Conservation (phyloP, 768 basidiomycete species). For the Suillus americanus region DNA sequence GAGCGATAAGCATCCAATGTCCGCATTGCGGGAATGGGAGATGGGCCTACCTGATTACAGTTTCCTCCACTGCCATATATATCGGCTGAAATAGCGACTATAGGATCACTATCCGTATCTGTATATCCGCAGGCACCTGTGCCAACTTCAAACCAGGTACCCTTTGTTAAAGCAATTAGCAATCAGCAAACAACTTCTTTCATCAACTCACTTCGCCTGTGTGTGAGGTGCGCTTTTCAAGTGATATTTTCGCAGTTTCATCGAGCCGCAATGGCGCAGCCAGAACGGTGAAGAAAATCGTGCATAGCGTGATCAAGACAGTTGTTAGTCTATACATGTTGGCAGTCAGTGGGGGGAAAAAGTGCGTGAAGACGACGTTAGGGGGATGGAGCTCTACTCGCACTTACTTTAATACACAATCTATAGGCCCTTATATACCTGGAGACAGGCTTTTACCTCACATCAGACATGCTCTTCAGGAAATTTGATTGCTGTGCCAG, state of each 20-base stretch:
- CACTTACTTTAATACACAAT: slow-evolving; percentile 1
- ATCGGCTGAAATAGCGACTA: slow-evolving; percentile 59
- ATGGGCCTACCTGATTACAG: slow-evolving; percentile 56
- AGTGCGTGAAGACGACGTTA: background rate
- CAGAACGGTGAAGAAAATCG: slow-evolving; percentile 40
- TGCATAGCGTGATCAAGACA: slow-evolving; percentile 39
- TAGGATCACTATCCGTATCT: slow-evolving; percentile 48
- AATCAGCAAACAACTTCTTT: background rate
- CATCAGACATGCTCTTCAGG: slow-evolving; percentile 16
- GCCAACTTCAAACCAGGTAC: slow-evolving; percentile 64
- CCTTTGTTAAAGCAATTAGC: slow-evolving; percentile 37
- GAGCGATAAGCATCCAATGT: slow-evolving; percentile 4
- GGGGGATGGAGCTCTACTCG: background rate
- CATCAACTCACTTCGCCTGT: slow-evolving; percentile 51
- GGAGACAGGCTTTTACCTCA: slow-evolving; percentile 29
- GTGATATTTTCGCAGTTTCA: slow-evolving; percentile 25
- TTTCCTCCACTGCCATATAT: slow-evolving; percentile 55
- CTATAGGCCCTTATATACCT: slow-evolving; percentile 26
- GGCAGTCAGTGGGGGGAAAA: background rate
- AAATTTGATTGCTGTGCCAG: slow-evolving; percentile 21
- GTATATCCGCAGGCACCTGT: slow-evolving; percentile 63
- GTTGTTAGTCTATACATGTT: slow-evolving; percentile 22
- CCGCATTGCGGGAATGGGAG: background rate
- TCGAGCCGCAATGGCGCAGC: slow-evolving; percentile 37
- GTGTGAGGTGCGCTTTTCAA: slow-evolving; percentile 54